These are phyloP conservation scores for Pterocarpus santalinus DNA, from an alignment of 306 rosid genomes.

Conservation along the genomic window DNA sequence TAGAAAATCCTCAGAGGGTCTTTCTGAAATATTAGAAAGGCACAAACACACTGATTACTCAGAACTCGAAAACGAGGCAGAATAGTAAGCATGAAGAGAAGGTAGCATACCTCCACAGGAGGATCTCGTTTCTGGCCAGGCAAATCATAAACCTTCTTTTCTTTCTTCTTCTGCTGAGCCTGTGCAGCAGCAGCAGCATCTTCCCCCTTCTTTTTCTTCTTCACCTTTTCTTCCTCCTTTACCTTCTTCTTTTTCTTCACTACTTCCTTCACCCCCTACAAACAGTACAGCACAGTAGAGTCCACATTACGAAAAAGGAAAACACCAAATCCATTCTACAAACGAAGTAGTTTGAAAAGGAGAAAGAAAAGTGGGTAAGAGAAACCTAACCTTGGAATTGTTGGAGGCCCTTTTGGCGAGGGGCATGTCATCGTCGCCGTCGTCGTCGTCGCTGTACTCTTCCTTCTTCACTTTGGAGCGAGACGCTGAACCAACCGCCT, in stretches of 20 bases:
- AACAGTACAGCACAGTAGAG: conserved; percentile 14
- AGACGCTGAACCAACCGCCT: conserved; percentile 43
- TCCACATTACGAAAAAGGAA: conserved; percentile 2
- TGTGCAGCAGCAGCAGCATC: conserved; percentile 1
- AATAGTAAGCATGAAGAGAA: not conserved
- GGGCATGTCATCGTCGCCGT: conserved; percentile 51
- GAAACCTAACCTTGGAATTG: conserved; percentile 54
- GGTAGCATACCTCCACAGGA: conserved; percentile 70
- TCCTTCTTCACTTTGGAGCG: conserved; percentile 60
- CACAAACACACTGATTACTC: conserved; percentile 12
- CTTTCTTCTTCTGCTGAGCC: conserved; percentile 54
- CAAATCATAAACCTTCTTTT: conserved; percentile 75
- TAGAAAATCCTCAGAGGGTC: conserved; percentile 86
- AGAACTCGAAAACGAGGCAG: not conserved
- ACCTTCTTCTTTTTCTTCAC: conserved; percentile 52
- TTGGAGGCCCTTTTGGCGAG: conserved; percentile 45
- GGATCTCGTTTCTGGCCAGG: conserved; percentile 96
- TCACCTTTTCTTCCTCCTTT: conserved; percentile 49
- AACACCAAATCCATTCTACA: not conserved
- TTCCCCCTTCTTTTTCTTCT: conserved; percentile 31
- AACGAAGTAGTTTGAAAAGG: not conserved
- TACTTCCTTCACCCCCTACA: conserved; percentile 52
- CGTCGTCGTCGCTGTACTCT: conserved; percentile 38
- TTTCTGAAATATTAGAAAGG: conserved; percentile 62
- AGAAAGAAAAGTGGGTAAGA: not conserved